Conservation (phyloP, 2,329 filamentous ascomycete genomes). For the Hymenoscyphus fructigenus region DNA sequence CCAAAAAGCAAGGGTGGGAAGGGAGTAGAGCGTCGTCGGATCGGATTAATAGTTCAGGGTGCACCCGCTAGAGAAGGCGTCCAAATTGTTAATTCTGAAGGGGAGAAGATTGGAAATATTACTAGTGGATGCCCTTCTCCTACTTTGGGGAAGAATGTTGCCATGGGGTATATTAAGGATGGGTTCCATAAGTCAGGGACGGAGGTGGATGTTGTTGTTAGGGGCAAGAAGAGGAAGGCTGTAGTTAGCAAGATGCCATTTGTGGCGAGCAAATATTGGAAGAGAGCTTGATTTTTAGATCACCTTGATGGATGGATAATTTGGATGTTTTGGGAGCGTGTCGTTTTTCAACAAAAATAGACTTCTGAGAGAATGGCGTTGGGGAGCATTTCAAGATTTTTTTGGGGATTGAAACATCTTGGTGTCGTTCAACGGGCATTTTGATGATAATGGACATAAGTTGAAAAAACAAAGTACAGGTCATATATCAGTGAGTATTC, state of each 20-base stretch:
- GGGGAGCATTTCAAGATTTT: neutral
- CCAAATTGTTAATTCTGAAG: conserved; percentile 65
- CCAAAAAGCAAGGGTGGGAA: conserved; percentile 69
- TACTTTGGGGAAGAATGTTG: conserved; percentile 83
- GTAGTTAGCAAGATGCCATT: conserved; percentile 71
- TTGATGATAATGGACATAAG: too few relatives aligned
- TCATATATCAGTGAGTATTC: too few relatives aligned
- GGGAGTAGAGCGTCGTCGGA: conserved; percentile 69
- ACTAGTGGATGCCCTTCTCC: conserved; percentile 92
- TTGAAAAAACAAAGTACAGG: too few relatives aligned
- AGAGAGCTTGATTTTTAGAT: conserved; percentile 18
- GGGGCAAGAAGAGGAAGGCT: conserved; percentile 66
- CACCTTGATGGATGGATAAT: neutral
- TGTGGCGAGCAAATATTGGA: conserved; percentile 62
- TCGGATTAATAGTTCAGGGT: conserved; percentile 81
- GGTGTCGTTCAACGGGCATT: too few relatives aligned
- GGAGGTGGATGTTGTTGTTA: conserved; percentile 61
- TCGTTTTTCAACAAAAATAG: conserved; percentile 1
- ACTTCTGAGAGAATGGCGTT: neutral
- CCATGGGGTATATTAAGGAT: conserved; percentile 80
- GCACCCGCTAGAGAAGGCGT: conserved; percentile 89
- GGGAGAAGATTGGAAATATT: conserved; percentile 70
- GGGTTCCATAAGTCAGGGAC: conserved; percentile 69
- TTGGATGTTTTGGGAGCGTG: neutral
- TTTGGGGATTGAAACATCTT: neutral